Conservation (phyloP, 768 basidiomycete species). For the Fomitopsis pulvina region DNA sequence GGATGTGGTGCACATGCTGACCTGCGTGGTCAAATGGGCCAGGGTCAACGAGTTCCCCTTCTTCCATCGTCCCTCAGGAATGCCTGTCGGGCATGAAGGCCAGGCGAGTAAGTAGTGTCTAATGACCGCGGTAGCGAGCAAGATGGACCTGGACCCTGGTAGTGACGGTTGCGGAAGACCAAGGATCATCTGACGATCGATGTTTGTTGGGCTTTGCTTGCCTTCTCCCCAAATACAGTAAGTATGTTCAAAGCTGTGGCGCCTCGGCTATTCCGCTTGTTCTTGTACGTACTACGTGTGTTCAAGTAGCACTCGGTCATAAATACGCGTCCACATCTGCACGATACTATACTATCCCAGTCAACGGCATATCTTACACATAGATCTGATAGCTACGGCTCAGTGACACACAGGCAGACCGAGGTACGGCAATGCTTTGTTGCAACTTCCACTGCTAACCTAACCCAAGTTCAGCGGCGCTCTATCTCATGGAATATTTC, state of each 20-base stretch:
- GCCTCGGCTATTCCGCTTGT: background rate
- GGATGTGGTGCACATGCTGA: too few relatives aligned
- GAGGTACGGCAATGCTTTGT: too few relatives aligned
- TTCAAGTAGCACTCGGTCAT: background rate
- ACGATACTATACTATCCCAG: too few relatives aligned
- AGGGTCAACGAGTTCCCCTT: constrained; percentile 2
- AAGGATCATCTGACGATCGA: background rate
- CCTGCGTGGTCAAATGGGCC: background rate
- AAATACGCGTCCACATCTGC: too few relatives aligned
- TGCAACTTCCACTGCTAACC: too few relatives aligned
- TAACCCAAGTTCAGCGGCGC: too few relatives aligned
- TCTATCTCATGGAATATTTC: constrained; percentile 11
- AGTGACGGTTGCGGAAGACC: background rate
- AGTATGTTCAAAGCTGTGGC: background rate
- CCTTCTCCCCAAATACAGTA: background rate
- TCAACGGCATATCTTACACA: too few relatives aligned
- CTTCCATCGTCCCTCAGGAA: constrained; percentile 5
- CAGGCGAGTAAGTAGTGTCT: background rate
- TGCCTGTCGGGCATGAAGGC: background rate
- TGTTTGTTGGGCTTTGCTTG: background rate
- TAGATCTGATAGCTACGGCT: too few relatives aligned
- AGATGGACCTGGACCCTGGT: background rate
- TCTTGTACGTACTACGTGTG: background rate
- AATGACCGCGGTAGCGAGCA: background rate
- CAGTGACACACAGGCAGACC: too few relatives aligned